Conservation (phyloP, 73 alveolate genomes). For the Paramecium biaurelia region DNA sequence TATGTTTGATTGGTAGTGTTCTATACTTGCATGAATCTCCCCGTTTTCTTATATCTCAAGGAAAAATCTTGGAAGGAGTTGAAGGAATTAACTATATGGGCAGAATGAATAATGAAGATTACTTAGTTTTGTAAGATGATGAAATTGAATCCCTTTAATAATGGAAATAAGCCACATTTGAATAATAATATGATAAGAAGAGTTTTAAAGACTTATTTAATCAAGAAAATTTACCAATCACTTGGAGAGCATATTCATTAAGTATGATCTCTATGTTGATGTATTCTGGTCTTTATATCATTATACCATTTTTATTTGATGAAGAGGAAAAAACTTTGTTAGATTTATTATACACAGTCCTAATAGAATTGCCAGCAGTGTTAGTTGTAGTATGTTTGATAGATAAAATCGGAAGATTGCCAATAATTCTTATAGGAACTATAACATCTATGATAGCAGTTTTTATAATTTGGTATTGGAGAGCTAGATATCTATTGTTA, state of each 20-base stretch:
- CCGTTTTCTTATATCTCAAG: constrained; percentile 22
- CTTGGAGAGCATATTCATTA: constrained; percentile 55
- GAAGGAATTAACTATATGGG: constrained; percentile 54
- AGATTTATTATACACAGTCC: constrained; percentile 21
- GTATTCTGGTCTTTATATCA: constrained; percentile 25
- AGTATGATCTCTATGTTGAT: background rate
- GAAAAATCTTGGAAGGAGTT: constrained; percentile 29
- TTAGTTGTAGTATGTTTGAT: constrained; percentile 20
- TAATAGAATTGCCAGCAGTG: constrained; percentile 55
- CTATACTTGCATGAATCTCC: constrained; percentile 55
- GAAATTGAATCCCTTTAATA: background rate
- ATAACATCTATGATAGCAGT: background rate
- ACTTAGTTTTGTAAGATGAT: background rate
- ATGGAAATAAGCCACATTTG: constrained; percentile 23
- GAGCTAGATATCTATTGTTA: background rate
- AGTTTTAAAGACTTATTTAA: constrained; percentile 40
- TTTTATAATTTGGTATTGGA: constrained; percentile 42
- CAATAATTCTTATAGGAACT: background rate
- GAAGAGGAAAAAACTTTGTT: background rate
- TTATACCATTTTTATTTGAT: constrained; percentile 48
- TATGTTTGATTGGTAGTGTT: constrained; percentile 19
- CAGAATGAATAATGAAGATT: background rate
- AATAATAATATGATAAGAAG: background rate
- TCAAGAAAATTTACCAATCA: constrained; percentile 20
- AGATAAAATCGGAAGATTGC: constrained; percentile 37